Base-by-base conservation (phyloP, 257 asterid genomes). In the Primulina huaijiensis region DNA sequence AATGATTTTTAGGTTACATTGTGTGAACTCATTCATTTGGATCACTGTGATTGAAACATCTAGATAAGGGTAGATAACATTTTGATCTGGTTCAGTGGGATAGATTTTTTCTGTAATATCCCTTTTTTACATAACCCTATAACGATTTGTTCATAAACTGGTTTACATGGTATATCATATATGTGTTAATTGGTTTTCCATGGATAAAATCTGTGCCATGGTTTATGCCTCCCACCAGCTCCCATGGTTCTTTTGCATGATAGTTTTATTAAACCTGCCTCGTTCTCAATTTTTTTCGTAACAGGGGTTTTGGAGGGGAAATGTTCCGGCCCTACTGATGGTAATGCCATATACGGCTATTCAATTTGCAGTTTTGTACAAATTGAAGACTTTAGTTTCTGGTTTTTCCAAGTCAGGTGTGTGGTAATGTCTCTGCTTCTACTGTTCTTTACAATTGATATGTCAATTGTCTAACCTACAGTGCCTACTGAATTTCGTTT, bases 261-360 rank as follows among this genome's bases (percentile, higher is more conserved):
- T 38, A 19, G 19, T 27, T 56, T 64, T 59, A 40, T 53, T 55
- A 46, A 74, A 16, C 56, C 20, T 16, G 53, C 7, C 8, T 16
- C 20, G 19, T 46, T 46, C 55, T 43, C 19, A 43, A 3, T 12
- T 70, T 3, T 64, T 40, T 80, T 1, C 58, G 55, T 19, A 16
- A 60, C 80, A 93, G 98, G 98, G 97, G 7, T 93, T 90, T 79
- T 93, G 98, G 98, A 85, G 98, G 78, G 98, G 98, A 55, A 93
- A 93, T 43, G 97, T 93, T 33, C 98, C 97, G 4, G 98, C 97
- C 62, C 79, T 93, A 78, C 90, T 93, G 72, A 93, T 93, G 98
- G 96, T 87, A 73, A 88, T 93, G 98, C 97, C 97, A 19, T 93
- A 93, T 74, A 90, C 97, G 21, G 93, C 98, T 34, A 90, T 93